These are phyloP conservation scores for Dothiorella sarmentorum DNA, from an alignment of 2,329 filamentous ascomycete genomes.

Conservation along the genomic window DNA sequence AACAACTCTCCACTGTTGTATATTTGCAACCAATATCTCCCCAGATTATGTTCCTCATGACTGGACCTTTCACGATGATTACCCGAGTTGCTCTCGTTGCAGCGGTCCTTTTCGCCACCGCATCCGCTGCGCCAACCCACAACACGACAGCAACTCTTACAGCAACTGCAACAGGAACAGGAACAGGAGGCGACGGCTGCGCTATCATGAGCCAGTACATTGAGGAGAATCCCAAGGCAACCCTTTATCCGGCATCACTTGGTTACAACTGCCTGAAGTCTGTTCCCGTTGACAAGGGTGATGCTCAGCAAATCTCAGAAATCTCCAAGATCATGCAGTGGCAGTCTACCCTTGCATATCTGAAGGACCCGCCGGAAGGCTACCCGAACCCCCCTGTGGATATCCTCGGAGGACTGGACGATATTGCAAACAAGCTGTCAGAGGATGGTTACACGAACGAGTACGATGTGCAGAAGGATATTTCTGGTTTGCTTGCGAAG, in stretches of 20 bases:
- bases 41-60: too few species aligned
- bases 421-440: conserved; percentile 31
- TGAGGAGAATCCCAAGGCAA: background rate
- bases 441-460: conserved; percentile 35
- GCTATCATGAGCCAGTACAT: background rate
- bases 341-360: conserved; percentile 39
- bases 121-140: background rate
- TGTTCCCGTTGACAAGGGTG: conserved; percentile 37
- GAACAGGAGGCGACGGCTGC: background rate
- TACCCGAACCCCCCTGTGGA: conserved; percentile 40
- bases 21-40: too few species aligned
- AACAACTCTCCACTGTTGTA: too few species aligned
- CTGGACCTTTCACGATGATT: background rate
- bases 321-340: conserved; percentile 36
- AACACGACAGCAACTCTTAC: background rate
- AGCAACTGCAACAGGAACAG: background rate
- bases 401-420: conserved; percentile 36
- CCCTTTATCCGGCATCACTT: conserved; percentile 33
- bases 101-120: background rate
- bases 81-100: background rate
- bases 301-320: conserved; percentile 33
- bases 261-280: conserved; percentile 34
- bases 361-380: conserved; percentile 36
- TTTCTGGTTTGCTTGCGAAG: background rate
- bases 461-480: conserved; percentile 38